Conservation (phyloP, 1,284 basidiomycete species). For the Termitomyces sp. region DNA sequence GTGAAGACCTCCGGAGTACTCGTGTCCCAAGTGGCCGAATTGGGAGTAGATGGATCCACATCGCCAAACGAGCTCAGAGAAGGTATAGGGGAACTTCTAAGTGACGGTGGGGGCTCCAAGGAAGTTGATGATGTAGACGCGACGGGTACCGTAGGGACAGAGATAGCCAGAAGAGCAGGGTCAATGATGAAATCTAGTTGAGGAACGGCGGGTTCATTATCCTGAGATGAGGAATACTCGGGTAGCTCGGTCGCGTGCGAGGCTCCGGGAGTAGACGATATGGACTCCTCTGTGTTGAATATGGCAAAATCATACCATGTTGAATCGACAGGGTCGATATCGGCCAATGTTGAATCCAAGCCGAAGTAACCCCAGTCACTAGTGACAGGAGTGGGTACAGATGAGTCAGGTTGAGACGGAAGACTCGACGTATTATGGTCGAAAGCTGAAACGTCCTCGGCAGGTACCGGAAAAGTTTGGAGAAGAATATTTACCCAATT, state of each 20-base stretch:
- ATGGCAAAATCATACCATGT: slow-evolving; percentile 2
- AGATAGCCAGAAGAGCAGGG: slow-evolving; percentile 25
- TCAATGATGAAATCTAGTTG: slow-evolving; percentile 23
- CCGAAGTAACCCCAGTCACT: slow-evolving; percentile 12
- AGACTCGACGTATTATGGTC: slow-evolving; percentile 2
- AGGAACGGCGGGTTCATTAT: background rate
- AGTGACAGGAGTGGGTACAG: slow-evolving; percentile 6
- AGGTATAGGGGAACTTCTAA: slow-evolving; percentile 21
- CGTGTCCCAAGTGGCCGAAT: slow-evolving; percentile 28
- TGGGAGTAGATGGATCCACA: slow-evolving; percentile 28
- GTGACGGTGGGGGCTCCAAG: slow-evolving; percentile 10
- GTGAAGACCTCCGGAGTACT: slow-evolving; percentile 23
- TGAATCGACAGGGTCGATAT: background rate
- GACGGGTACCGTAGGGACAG: slow-evolving; percentile 10
- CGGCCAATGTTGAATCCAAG: slow-evolving; percentile 4
- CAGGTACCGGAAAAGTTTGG: slow-evolving; percentile 31
- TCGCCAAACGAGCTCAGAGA: slow-evolving; percentile 26
- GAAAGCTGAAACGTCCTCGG: slow-evolving; percentile 20
- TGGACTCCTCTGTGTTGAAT: background rate
- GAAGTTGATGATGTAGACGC: background rate
- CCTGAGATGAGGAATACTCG: background rate
- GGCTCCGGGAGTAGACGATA: background rate
- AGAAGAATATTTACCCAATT: slow-evolving; percentile 49
- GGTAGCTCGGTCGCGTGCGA: background rate
- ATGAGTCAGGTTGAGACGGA: background rate